Evolutionary conservation across 2,329 filamentous ascomycete species (phyloP).

Genomic region (Ramularia endophylla): DNA sequence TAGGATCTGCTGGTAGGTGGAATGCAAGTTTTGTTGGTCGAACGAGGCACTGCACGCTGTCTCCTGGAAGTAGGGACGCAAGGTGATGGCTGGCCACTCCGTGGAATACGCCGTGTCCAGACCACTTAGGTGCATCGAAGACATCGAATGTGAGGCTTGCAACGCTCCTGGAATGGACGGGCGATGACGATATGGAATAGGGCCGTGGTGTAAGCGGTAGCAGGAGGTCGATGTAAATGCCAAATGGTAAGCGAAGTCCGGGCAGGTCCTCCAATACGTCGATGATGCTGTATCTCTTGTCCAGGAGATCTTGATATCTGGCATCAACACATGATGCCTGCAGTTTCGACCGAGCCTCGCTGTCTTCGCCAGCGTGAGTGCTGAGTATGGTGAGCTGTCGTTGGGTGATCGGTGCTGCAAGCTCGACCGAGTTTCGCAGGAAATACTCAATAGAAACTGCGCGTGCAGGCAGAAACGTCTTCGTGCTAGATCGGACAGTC

Average conservation of each 20-base stretch:
- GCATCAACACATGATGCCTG: constrained; percentile 31
- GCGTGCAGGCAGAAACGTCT: constrained; percentile 9
- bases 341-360: too few species aligned
- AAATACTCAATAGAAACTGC: constrained; percentile 4
- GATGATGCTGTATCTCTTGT: constrained; percentile 40
- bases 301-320: constrained; percentile 39
- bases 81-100: constrained; percentile 38
- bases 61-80: constrained; percentile 31
- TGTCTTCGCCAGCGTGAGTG: constrained; percentile 1
- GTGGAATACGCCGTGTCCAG: constrained; percentile 25
- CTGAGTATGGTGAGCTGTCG: constrained; percentile 36
- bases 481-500: constrained; percentile 11
- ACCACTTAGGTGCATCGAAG: constrained; percentile 10
- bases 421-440: constrained; percentile 60
- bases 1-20: constrained; percentile 35
- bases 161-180: constrained; percentile 9
- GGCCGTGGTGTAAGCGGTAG: constrained; percentile 17
- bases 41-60: constrained; percentile 35
- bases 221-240: constrained; percentile 39
- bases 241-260: constrained; percentile 54
- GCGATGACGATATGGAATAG: constrained; percentile 23
- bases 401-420: constrained; percentile 56
- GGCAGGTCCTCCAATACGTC: constrained; percentile 61
- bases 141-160: constrained; percentile 59
- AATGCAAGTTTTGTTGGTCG: constrained; percentile 34